A percentile compares a stretch with the other conserved stretches of the same genome.
phyloP scores from a whole-genome alignment of 2,329 filamentous ascomycete species.

The Apiospora pterosperma region DNA sequence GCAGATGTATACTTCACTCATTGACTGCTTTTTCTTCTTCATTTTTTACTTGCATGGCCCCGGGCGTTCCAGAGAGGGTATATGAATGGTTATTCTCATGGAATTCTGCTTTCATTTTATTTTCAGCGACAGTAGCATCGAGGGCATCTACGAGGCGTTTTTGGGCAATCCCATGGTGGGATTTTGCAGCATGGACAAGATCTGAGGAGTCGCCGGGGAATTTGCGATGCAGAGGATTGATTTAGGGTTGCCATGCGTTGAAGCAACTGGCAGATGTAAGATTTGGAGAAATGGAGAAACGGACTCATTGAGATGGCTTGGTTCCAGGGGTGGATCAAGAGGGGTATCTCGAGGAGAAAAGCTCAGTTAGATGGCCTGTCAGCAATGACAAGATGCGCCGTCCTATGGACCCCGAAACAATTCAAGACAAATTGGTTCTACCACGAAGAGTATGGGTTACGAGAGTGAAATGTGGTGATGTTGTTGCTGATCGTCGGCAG shows the following conservation, averaged over 20 bases:
- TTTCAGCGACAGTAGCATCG: neutral
- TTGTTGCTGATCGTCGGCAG: neutral
- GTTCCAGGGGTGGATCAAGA: neutral
- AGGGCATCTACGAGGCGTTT: slow-evolving; percentile 2
- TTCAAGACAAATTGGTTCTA: neutral
- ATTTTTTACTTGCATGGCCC: neutral
- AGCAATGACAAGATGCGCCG: neutral
- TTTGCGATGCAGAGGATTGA: neutral
- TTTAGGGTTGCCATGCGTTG: neutral
- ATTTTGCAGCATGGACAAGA: neutral
- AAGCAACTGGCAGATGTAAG: neutral
- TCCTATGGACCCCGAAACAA: neutral
- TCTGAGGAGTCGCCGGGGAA: neutral
- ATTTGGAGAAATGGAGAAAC: neutral
- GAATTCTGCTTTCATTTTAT: neutral
- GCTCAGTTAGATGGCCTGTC: neutral
- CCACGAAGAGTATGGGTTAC: neutral
- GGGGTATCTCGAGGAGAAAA: neutral
- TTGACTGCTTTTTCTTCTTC: neutral
- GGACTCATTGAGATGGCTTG: neutral
- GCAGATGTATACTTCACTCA: neutral
- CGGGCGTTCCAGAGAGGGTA: neutral
- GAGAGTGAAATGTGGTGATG: neutral
- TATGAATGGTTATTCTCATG: neutral
- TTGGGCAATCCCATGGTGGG: neutral